Base-by-base conservation (phyloP, 352 stramenopile genomes). In the Phytophthora ohioensis region DNA sequence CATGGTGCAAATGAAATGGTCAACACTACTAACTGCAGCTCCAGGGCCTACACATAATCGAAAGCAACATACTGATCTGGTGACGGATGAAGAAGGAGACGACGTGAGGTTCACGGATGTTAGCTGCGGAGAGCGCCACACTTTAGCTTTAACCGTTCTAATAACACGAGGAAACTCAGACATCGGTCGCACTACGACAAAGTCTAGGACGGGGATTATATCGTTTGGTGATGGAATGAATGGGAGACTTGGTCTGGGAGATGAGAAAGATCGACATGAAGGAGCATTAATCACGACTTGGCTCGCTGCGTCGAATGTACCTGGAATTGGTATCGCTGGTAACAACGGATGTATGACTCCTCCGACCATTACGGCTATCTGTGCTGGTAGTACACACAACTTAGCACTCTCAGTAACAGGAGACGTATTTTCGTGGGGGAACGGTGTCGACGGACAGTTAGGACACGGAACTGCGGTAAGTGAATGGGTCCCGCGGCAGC, bases 191-290 rank as follows among this genome's bases (percentile, higher is more conserved):
- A 61, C 30, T 5, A 61, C 36, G 21, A 57, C 55, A 1, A 58
- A 69, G 5, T 27, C 38, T 5, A 84, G 80, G 67, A 79, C 69
- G 10, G 66, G 79, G 21, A 79, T 93, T 49, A 80, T 93, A 10
- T 70, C 78, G 1, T 93, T 91, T 62, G 85, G 85, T 2, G 85
- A 93, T 56, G 82, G 82, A 7, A 84, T 88, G 69, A 90, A 93
- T 39, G 85, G 85, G 1, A 73, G 85, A 8, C 80, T 93, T 0
- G 84, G 85, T 1, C 42, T 89, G 3, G 85, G 85, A 4, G 74
- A 81, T 2, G 85, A 93, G 36, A 57, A 31, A 3, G 84, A 93
- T 63, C 73, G 80, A 41, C 11, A 62, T 15, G 76, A 76, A 17
- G 82, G 82, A 7, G 69, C 57, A 3, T 59, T 92, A 34, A 21